Base-by-base conservation (phyloP, 495 filamentous ascomycete species). In the Wilcoxina mikolae region DNA sequence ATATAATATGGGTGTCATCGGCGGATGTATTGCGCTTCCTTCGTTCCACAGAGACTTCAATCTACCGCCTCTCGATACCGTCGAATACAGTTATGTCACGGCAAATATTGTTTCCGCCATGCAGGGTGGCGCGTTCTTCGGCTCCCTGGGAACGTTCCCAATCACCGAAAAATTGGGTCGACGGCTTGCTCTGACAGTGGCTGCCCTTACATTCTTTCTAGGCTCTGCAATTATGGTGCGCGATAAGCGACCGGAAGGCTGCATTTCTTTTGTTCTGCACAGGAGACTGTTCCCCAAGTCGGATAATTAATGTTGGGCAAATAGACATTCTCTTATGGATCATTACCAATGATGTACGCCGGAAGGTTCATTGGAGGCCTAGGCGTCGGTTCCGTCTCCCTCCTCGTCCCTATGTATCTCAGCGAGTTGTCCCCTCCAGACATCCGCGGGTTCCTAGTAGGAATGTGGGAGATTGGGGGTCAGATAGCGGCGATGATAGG, bases 401-500 rank as follows among this genome's bases (percentile, higher is more conserved):
- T 65, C 25, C 56, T 58, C 15, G 53, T 65, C 20, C 66, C 61
- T 0, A 60, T 80, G 20, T 78, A 80, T 56, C 76, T 77, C 31
- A 71, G 73, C 2, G 76, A 80, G 55, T 73, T 80, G 42, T 73
- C 73, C 45, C 76, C 77, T 3, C 76, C 76, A 0, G 72, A 77
- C 57, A 74, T 74, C 51, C 72, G 77, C 54, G 76, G 77, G 31
- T 68, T 74, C 0, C 62, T 78, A 1, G 66, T 79, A 11, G 73
- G 76, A 1, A 64, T 79, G 24, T 74, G 78, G 51, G 75, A 80
- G 55, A 71, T 77, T 33, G 68, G 70, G 41, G 78, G 77, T 44
- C 73, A 77, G 22, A 65, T 75, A 3, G 76, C 76, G 2, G 76
- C 74, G 27, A 70, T 75, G 23, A 69, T 75, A 23, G 71, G 73